Conservation (phyloP, 768 basidiomycete species). For the Coprinopsis sp. region DNA sequence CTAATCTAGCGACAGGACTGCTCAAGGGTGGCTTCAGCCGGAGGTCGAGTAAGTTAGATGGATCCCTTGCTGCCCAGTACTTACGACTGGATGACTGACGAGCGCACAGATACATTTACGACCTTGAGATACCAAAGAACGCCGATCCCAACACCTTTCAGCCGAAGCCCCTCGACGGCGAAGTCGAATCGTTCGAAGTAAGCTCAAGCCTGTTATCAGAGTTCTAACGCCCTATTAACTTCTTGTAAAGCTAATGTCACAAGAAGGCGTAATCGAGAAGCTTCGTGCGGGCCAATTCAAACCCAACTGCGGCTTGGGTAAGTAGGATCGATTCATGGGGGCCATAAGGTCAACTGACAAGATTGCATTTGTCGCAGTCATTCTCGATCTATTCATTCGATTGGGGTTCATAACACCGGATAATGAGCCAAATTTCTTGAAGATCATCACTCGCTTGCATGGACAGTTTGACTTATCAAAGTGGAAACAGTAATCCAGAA, state of each 20-base stretch:
- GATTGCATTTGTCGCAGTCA: conserved; percentile 40
- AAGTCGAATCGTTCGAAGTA: conserved; percentile 92
- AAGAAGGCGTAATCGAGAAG: conserved; percentile 56
- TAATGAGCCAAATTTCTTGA: conserved; percentile 77
- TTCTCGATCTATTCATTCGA: conserved; percentile 87
- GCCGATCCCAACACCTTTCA: conserved; percentile 44
- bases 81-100: neutral
- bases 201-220: neutral
- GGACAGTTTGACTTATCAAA: conserved; percentile 60
- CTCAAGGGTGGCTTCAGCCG: conserved; percentile 77
- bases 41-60: conserved; percentile 64
- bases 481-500: conserved; percentile 42
- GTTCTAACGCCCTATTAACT: neutral
- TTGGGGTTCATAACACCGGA: conserved; percentile 84
- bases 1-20: conserved; percentile 35
- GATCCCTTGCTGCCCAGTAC: conserved; percentile 1
- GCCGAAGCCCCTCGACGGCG: conserved; percentile 81
- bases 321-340: conserved; percentile 19
- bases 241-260: conserved; percentile 53
- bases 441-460: conserved; percentile 73
- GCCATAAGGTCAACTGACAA: neutral
- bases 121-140: conserved; percentile 62
- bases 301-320: conserved; percentile 85
- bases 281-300: conserved; percentile 80
- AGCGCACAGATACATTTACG: conserved; percentile 69